Evolutionary conservation across 2,329 filamentous ascomycete genomes (phyloP), one percentile per base, ranked within the genome.

Genomic region (Chaetoscypha palmicola): DNA sequence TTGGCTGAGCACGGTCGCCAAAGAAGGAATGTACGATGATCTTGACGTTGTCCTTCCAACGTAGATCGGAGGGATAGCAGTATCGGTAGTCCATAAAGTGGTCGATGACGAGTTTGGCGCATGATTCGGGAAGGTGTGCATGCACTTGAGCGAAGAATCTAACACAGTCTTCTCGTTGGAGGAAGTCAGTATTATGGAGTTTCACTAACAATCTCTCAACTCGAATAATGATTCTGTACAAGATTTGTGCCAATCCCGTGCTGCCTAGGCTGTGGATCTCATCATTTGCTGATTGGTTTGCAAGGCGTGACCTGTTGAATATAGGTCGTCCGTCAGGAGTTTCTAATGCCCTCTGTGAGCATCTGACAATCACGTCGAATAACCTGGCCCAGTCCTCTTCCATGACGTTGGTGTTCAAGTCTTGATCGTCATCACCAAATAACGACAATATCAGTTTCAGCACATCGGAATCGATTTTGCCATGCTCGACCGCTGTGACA

Each of bases 41-140:
- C 12, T 67, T 66, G 42, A 83, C 68, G 41, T 86, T 83, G 2
- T 72, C 65, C 49, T 83, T 72, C 84, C 83, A 89, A 26, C 76
- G 68, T 36, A 72, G 63, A 53, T 86, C 81, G 0, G 83, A 85
- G 2, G 84, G 84, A 34, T 81, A 83, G 54, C 85, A 84, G 55
- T 78, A 81, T 35, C 81, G 72, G 51, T 83, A 82, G 41, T 85
- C 77, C 43, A 74, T 73, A 51, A 82, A 84, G 58, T 86, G 79
- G 34, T 78, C 73, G 33, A 88, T 71, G 19, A 87, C 73, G 9
- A 82, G 67, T 36, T 73, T 73, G 1, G 76, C 80, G 7, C 78
- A 76, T 3, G 75, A 73, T 57, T 88, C 79, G 4, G 79, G 79
- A 7, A 88, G 69, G 26, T 77, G 71, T 12, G 68, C 65, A 43